Conservation (phyloP, 2,329 filamentous ascomycete species). For the Cytospora leucostoma region DNA sequence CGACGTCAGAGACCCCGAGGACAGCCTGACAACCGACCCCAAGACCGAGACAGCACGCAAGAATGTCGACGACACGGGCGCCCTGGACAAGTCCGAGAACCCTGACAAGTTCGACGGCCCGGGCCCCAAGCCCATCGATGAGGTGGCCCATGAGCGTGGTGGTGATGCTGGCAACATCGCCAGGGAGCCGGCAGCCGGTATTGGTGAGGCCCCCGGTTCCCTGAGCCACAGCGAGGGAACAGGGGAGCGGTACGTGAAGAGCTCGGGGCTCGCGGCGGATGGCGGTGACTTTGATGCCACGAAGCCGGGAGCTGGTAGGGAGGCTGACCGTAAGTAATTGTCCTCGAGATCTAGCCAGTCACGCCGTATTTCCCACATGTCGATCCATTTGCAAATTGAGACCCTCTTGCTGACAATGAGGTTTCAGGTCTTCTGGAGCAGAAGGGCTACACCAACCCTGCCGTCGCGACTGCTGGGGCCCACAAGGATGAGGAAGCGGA, state of each 20-base stretch:
- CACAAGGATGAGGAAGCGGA: constrained; percentile 26
- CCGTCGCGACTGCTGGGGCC: constrained; percentile 27
- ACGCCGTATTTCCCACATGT: background rate
- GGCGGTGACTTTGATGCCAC: constrained; percentile 68
- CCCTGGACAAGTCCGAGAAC: constrained; percentile 38
- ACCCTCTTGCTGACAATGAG: background rate
- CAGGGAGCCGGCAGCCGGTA: background rate
- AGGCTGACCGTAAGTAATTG: constrained; percentile 62
- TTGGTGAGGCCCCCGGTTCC: constrained; percentile 28
- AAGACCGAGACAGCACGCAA: constrained; percentile 32
- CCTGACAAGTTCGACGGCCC: constrained; percentile 43
- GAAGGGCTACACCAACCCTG: constrained; percentile 47
- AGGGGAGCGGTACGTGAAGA: constrained; percentile 59
- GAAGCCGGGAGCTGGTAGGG: constrained; percentile 63
- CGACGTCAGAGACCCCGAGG: constrained; percentile 43
- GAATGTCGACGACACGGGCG: constrained; percentile 41
- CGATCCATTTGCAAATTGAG: too few relatives aligned
- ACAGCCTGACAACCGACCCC: constrained; percentile 39
- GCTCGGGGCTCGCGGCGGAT: constrained; percentile 61
- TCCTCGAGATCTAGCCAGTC: constrained; percentile 14
- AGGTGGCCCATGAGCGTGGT: constrained; percentile 39
- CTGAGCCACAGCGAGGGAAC: constrained; percentile 48
- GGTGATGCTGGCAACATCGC: constrained; percentile 35
- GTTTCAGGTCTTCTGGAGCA: constrained; percentile 53
- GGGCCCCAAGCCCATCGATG: constrained; percentile 46